These are phyloP conservation scores for Tricholoma saponaceum DNA, from an alignment of 768 basidiomycete genomes.

Conservation along the genomic window DNA sequence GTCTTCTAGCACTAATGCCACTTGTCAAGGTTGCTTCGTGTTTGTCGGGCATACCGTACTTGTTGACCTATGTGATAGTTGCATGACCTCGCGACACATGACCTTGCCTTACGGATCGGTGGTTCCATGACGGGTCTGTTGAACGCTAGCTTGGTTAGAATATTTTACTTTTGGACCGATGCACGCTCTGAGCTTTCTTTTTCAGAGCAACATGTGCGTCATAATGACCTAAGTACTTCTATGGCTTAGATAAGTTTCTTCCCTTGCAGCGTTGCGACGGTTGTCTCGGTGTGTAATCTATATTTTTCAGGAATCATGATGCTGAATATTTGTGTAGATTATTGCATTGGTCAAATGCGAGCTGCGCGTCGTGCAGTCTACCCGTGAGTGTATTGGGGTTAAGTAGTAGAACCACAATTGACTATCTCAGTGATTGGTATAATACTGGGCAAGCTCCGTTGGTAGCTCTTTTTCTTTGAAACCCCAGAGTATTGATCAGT, in stretches of 20 bases:
- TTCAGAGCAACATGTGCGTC: slow-evolving; percentile 64
- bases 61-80: slow-evolving; percentile 35
- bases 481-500: slow-evolving; percentile 3
- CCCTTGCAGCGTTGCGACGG: slow-evolving; percentile 48
- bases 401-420: background rate
- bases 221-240: slow-evolving; percentile 2
- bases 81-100: slow-evolving; percentile 72
- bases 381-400: slow-evolving; percentile 43
- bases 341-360: slow-evolving; percentile 83
- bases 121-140: slow-evolving; percentile 74
- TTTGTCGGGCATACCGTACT: background rate
- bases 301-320: background rate
- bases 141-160: slow-evolving; percentile 72
- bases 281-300: slow-evolving; percentile 59
- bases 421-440: slow-evolving; percentile 64
- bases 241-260: background rate
- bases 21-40: slow-evolving; percentile 57
- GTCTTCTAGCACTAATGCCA: slow-evolving; percentile 69
- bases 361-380: slow-evolving; percentile 74
- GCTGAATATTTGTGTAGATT: slow-evolving; percentile 38
- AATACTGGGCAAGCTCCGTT: slow-evolving; percentile 73
- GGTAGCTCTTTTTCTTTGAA: slow-evolving; percentile 12
- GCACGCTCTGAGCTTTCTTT: slow-evolving; percentile 3
- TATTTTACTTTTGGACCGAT: background rate
- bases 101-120: slow-evolving; percentile 72